Evolutionary conservation across 352 stramenopile species (phyloP).

Genomic region (Pythium aristosporum): DNA sequence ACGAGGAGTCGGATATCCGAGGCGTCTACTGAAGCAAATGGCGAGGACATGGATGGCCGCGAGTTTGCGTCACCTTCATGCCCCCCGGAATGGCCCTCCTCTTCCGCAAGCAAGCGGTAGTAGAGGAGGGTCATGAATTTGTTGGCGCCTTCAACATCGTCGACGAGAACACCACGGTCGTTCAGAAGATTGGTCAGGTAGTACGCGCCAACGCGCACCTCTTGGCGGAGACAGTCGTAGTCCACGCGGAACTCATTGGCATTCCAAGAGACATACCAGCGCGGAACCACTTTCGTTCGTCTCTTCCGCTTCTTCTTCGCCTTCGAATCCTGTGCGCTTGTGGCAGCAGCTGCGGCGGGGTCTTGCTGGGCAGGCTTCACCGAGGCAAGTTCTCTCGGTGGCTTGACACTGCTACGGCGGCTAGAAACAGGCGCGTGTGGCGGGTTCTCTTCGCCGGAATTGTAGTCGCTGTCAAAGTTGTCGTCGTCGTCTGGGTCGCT

Average conservation of each 20-base stretch:
- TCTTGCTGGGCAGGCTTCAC: constrained; percentile 27
- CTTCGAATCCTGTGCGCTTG: constrained; percentile 31
- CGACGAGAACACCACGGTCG: constrained; percentile 72
- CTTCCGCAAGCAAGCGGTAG: constrained; percentile 78
- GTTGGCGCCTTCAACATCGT: constrained; percentile 74
- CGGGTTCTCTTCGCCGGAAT: constrained; percentile 57
- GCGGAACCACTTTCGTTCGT: constrained; percentile 60
- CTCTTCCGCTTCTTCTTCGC: constrained; percentile 72
- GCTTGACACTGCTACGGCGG: constrained; percentile 35
- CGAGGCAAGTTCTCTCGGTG: constrained; percentile 19
- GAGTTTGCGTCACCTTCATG: constrained; percentile 14
- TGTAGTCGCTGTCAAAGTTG: constrained; percentile 66
- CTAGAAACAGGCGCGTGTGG: background rate
- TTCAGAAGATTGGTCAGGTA: constrained; percentile 82
- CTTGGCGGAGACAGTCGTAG: constrained; percentile 65
- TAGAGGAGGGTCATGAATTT: constrained; percentile 88
- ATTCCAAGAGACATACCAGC: constrained; percentile 87
- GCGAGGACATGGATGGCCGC: constrained; percentile 29
- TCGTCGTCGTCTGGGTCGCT: constrained; percentile 62
- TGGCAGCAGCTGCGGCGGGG: constrained; percentile 6
- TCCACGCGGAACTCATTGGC: constrained; percentile 84
- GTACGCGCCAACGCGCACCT: constrained; percentile 84
- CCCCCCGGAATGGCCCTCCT: constrained; percentile 22
- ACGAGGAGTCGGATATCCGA: constrained; percentile 80
- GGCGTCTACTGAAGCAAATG: constrained; percentile 42